A percentile compares a stretch with the other conserved stretches of the same genome.
Evolutionary conservation across 768 basidiomycete genomes (phyloP).

Genomic region (Fistulinella prunicolor): DNA sequence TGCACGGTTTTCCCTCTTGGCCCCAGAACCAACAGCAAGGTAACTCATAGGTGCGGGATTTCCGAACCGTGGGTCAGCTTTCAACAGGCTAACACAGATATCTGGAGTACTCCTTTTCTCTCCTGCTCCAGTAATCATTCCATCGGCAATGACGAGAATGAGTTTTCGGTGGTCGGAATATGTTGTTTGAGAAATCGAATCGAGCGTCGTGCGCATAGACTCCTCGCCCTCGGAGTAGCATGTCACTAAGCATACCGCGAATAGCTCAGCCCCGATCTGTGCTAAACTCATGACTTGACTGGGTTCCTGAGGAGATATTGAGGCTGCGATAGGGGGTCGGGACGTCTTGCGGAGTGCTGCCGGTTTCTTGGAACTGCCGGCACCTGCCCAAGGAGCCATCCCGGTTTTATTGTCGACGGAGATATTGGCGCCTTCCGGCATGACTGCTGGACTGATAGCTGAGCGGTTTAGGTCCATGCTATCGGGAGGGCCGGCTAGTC

Average conservation of each 20-base stretch:
- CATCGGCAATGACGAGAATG: slow-evolving; percentile 92
- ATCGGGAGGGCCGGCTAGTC: slow-evolving; percentile 74
- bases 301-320: slow-evolving; percentile 43
- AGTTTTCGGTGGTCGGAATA: slow-evolving; percentile 94
- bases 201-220: slow-evolving; percentile 85
- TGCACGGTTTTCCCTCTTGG: slow-evolving; percentile 88
- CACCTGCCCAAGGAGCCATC: slow-evolving; percentile 90
- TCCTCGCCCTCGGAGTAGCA: slow-evolving; percentile 98
- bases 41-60: slow-evolving; percentile 96
- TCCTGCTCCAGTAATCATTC: slow-evolving; percentile 97
- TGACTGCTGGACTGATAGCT: slow-evolving; percentile 90
- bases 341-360: slow-evolving; percentile 36
- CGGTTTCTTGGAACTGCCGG: slow-evolving; percentile 49
- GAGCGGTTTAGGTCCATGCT: slow-evolving; percentile 70
- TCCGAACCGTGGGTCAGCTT: slow-evolving; percentile 93
- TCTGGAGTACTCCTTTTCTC: slow-evolving; percentile 97
- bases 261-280: slow-evolving; percentile 92
- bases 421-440: slow-evolving; percentile 95
- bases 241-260: slow-evolving; percentile 92
- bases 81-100: slow-evolving; percentile 87
- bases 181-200: slow-evolving; percentile 85
- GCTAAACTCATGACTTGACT: slow-evolving; percentile 67
- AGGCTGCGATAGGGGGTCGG: slow-evolving; percentile 48
- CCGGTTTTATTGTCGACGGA: slow-evolving; percentile 89
- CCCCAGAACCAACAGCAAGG: slow-evolving; percentile 82